Evolutionary conservation across 1,139 yeast species (phyloP), one percentile per base, ranked within the genome.

Genomic region (Candida smagusa): DNA sequence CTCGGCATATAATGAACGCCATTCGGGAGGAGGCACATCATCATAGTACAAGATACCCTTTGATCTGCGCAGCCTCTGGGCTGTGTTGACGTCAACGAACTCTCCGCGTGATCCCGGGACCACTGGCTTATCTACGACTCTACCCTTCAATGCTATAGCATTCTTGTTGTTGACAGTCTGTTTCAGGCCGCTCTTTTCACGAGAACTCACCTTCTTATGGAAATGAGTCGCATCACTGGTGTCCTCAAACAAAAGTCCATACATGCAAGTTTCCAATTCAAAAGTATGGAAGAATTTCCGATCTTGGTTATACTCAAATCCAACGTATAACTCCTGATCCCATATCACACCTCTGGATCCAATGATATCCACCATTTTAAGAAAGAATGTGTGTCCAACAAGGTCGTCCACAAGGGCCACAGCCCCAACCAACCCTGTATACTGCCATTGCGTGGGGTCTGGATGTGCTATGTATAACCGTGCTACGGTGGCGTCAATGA

Each of bases 271-370:
- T 52, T 92, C 97, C 41, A 88, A 70, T 64, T 92, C 98, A 64
- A 92, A 92, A 7, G 95, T 76, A 58, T 92, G 98, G 72, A 92
- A 92, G 62, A 87, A 92, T 36, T 95, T 82, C 21, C 98, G 76
- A 58, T 92, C 98, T 61, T 92, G 97, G 56, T 85, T 78, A 61
- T 92, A 92, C 47, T 82, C 84, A 58, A 92, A 89, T 52, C 86
- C 84, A 7, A 88, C 82, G 56, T 87, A 92, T 34, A 92, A 63
- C 59, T 92, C 98, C 59, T 92, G 98, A 59, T 92, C 98, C 98
- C 98, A 92, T 0, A 92, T 48, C 1, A 92, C 95, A 12, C 97
- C 97, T 30, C 86, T 69, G 45, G 79, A 77, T 8, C 95, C 95
- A 30, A 70, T 58, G 30, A 92, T 79, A 54, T 92, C 98, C 8